These are phyloP conservation scores for Myriosclerotinia duriaeana DNA, from an alignment of 2,329 filamentous ascomycete genomes.

Conservation along the genomic window DNA sequence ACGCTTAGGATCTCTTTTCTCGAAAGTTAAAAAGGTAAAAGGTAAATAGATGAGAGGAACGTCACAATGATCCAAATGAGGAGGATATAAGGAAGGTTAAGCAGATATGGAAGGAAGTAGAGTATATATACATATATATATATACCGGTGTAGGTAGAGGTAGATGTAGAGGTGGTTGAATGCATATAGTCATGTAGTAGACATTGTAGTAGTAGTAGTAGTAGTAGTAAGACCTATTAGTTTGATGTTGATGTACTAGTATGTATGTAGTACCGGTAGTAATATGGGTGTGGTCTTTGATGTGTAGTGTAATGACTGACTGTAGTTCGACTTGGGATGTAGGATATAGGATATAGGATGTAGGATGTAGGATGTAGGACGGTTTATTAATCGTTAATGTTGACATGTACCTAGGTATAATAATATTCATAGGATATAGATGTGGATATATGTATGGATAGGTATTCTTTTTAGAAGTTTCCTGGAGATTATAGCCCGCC, in stretches of 20 bases:
- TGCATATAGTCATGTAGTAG: not conserved
- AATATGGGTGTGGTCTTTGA: not conserved
- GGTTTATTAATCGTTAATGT: not conserved
- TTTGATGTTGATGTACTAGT: not conserved
- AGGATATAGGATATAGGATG: not conserved
- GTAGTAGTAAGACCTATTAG: too few species aligned
- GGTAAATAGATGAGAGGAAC: not conserved
- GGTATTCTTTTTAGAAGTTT: constrained; percentile 1
- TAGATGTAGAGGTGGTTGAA: too few species aligned
- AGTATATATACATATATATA: too few species aligned
- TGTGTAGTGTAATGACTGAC: not conserved
- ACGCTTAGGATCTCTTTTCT: not conserved
- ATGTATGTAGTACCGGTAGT: too few species aligned
- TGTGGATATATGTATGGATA: constrained; percentile 3
- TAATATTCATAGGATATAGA: not conserved
- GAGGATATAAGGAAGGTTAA: not conserved
- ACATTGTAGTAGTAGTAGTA: too few species aligned
- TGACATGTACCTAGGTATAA: not conserved
- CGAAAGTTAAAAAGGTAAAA: not conserved
- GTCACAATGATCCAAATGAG: not conserved
- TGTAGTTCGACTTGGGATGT: not conserved
- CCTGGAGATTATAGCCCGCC: constrained; percentile 19
- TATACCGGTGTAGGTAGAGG: not conserved
- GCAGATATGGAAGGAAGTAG: not conserved
- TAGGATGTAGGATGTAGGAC: not conserved